These are phyloP conservation scores for Botrytis cinerea DNA, from an alignment of 2,329 filamentous ascomycete species.

Conservation along the genomic window DNA sequence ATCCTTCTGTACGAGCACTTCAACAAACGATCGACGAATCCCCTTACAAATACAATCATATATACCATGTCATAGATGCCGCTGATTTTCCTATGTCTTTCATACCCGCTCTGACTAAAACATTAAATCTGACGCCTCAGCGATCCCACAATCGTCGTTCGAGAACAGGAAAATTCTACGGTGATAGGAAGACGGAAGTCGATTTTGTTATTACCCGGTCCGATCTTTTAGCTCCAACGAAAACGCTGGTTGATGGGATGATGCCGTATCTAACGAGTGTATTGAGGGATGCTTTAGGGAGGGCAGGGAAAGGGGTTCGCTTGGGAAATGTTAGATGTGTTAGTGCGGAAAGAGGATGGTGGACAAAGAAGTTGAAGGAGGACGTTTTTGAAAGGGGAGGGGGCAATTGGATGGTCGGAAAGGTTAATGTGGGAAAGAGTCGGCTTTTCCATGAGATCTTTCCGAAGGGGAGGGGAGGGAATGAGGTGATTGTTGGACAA, in stretches of 20 bases:
- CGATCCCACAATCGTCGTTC: constrained; percentile 81
- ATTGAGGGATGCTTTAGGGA: constrained; percentile 73
- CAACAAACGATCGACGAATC: constrained; percentile 84
- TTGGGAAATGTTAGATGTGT: constrained; percentile 86
- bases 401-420: constrained; percentile 95
- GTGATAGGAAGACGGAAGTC: constrained; percentile 71
- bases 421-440: constrained; percentile 97
- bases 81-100: constrained; percentile 97
- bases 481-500: constrained; percentile 19
- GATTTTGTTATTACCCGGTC: constrained; percentile 90
- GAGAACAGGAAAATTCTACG: constrained; percentile 62
- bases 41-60: constrained; percentile 85
- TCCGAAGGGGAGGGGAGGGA: constrained; percentile 64
- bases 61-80: constrained; percentile 93
- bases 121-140: constrained; percentile 71
- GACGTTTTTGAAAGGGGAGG: constrained; percentile 83
- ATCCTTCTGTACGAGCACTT: constrained; percentile 80
- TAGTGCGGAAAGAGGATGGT: constrained; percentile 85
- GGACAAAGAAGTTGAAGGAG: constrained; percentile 83
- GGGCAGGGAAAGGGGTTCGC: constrained; percentile 67
- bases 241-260: constrained; percentile 78
- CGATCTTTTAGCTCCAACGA: constrained; percentile 81
- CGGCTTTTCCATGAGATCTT: constrained; percentile 85
- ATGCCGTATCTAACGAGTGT: constrained; percentile 84
- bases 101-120: constrained; percentile 70